Percentiles rank a stretch among this genome's conserved stretches.
Conservation (phyloP, 116 monocot genomes). For the Phalaenopsis hybrid region DNA sequence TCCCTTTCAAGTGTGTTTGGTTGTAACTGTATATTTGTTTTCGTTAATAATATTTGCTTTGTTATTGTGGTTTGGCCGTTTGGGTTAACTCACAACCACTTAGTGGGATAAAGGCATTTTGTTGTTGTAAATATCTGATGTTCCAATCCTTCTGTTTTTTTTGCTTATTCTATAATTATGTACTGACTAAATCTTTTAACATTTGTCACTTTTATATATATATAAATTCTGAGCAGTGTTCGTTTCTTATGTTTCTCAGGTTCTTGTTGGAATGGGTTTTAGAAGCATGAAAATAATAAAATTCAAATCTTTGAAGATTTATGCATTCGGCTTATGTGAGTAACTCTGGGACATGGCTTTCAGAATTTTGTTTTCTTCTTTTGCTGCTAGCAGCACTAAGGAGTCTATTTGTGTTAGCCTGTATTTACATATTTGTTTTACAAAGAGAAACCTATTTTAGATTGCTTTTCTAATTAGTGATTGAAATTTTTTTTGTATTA, state of each 20-base stretch:
- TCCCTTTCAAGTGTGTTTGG: too few species aligned
- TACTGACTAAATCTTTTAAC: background rate
- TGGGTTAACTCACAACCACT: too few species aligned
- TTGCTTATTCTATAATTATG: background rate
- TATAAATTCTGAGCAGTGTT: background rate
- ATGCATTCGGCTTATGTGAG: constrained; percentile 99
- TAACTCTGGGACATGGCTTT: constrained; percentile 8
- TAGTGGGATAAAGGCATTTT: too few species aligned
- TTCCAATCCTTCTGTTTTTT: background rate
- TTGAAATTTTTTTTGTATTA: constrained; percentile 8
- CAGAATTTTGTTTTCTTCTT: background rate
- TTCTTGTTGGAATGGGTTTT: constrained; percentile 91
- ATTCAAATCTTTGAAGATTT: constrained; percentile 71
- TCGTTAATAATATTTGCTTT: too few species aligned
- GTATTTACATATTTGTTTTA: background rate
- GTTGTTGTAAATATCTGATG: background rate
- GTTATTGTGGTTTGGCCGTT: too few species aligned
- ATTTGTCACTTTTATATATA: background rate
- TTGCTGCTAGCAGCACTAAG: background rate
- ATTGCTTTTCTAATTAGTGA: background rate
- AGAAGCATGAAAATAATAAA: constrained; percentile 69
- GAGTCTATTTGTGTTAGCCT: constrained; percentile 5
- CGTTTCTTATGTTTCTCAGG: constrained; percentile 38
- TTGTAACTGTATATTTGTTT: too few species aligned
- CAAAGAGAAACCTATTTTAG: background rate